Evolutionary conservation across 495 filamentous ascomycete species (phyloP).

Genomic region (Penicillium pulvis): DNA sequence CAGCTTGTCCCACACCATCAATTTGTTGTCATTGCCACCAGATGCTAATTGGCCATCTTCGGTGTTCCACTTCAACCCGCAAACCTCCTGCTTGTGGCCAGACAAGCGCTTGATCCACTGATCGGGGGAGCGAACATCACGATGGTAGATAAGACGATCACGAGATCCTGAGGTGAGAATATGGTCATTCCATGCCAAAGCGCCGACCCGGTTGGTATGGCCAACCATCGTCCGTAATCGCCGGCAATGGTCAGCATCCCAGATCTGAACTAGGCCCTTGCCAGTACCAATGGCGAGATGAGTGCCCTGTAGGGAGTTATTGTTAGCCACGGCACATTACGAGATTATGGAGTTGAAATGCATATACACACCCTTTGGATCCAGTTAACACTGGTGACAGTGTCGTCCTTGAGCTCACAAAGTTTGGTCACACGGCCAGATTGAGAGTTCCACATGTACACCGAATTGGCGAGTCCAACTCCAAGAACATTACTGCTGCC

Average conservation of each 20-base stretch:
- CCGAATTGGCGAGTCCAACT: slow-evolving; percentile 86
- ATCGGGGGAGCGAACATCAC: slow-evolving; percentile 90
- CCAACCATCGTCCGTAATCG: slow-evolving; percentile 94
- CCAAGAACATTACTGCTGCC: slow-evolving; percentile 92
- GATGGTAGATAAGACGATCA: slow-evolving; percentile 90
- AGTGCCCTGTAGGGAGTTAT: slow-evolving; percentile 61
- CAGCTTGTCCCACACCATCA: slow-evolving; percentile 97
- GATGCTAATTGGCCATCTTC: slow-evolving; percentile 94
- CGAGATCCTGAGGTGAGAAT: slow-evolving; percentile 94
- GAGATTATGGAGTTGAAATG: not conserved
- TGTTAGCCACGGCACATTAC: slow-evolving; percentile 2
- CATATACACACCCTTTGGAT: slow-evolving; percentile 69
- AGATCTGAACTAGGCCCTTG: slow-evolving; percentile 94
- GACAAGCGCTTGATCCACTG: slow-evolving; percentile 79
- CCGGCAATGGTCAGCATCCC: slow-evolving; percentile 86
- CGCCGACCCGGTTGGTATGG: slow-evolving; percentile 86
- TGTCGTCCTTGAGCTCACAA: slow-evolving; percentile 90
- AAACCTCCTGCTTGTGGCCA: slow-evolving; percentile 98
- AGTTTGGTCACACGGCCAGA: slow-evolving; percentile 86
- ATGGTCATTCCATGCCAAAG: slow-evolving; percentile 96
- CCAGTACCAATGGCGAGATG: slow-evolving; percentile 93
- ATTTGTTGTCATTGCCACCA: slow-evolving; percentile 96
- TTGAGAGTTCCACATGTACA: slow-evolving; percentile 98
- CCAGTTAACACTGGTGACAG: slow-evolving; percentile 95
- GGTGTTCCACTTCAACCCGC: slow-evolving; percentile 95